Conservation (phyloP, 495 filamentous ascomycete genomes). For the Penicillium goetzii region DNA sequence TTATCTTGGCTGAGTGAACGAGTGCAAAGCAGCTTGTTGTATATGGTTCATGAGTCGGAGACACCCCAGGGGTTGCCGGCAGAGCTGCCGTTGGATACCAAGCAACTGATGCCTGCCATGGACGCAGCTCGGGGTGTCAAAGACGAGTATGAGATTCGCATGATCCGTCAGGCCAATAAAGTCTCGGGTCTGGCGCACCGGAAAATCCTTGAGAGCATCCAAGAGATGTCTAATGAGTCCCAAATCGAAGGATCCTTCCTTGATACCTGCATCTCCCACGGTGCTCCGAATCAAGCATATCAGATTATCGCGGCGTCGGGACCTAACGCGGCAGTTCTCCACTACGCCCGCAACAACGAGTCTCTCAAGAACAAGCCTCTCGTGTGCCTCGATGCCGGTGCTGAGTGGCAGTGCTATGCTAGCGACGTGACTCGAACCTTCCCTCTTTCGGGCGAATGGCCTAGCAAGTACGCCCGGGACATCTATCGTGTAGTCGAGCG, state of each 20-base stretch:
- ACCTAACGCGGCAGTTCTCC: constrained; percentile 76
- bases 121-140: constrained; percentile 77
- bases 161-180: constrained; percentile 77
- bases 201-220: constrained; percentile 63
- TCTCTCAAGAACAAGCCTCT: constrained; percentile 67
- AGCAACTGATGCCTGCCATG: constrained; percentile 65
- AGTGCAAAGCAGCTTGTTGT: constrained; percentile 37
- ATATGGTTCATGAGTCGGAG: constrained; percentile 45
- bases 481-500: constrained; percentile 77
- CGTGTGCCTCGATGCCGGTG: constrained; percentile 82
- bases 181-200: constrained; percentile 76
- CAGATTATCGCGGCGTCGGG: constrained; percentile 83
- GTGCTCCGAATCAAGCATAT: constrained; percentile 81
- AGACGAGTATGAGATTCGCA: constrained; percentile 73
- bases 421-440: constrained; percentile 88
- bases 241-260: constrained; percentile 79
- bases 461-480: constrained; percentile 60
- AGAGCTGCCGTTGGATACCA: constrained; percentile 49
- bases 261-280: constrained; percentile 66
- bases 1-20: constrained; percentile 64
- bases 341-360: constrained; percentile 81
- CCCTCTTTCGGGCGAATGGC: constrained; percentile 68
- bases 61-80: constrained; percentile 52
- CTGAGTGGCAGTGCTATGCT: constrained; percentile 87
- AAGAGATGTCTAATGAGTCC: constrained; percentile 71